Conservation (phyloP, 2,329 filamentous ascomycete genomes). For the Pleoardoris graminearum region DNA sequence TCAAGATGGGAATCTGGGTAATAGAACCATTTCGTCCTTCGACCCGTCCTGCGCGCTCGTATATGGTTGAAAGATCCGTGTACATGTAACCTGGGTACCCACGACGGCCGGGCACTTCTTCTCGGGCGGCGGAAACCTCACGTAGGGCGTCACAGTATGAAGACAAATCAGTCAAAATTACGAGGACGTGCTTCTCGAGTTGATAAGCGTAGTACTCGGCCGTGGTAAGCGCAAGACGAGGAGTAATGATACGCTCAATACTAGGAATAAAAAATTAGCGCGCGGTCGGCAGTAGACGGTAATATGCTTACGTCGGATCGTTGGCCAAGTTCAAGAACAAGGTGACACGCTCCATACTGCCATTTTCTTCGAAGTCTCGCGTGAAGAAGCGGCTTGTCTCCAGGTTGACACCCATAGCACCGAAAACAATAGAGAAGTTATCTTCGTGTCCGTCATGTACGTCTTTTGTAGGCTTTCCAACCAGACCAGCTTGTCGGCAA, state of each 20-base stretch:
- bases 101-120: slow-evolving; percentile 98
- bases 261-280: slow-evolving; percentile 54
- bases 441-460: slow-evolving; percentile 96
- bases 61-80: slow-evolving; percentile 99
- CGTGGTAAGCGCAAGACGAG: slow-evolving; percentile 94
- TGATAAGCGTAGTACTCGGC: slow-evolving; percentile 99
- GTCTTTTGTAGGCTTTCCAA: slow-evolving; percentile 90
- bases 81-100: slow-evolving; percentile 99
- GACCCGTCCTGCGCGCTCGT: slow-evolving; percentile 98
- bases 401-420: slow-evolving; percentile 99
- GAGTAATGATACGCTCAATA: slow-evolving; percentile 99
- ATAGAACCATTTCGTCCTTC: slow-evolving; percentile 96
- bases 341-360: slow-evolving; percentile 94
- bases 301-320: slow-evolving; percentile 80
- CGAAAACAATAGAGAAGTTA: slow-evolving; percentile 99
- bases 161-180: slow-evolving; percentile 96
- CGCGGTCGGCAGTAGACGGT: slow-evolving; percentile 2
- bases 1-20: slow-evolving; percentile 97
- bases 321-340: slow-evolving; percentile 99
- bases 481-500: slow-evolving; percentile 93
- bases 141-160: slow-evolving; percentile 98
- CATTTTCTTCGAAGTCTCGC: slow-evolving; percentile 97
- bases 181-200: slow-evolving; percentile 98
- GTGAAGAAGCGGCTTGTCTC: slow-evolving; percentile 99
- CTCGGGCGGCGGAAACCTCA: slow-evolving; percentile 95